Conservation (phyloP, 1,284 basidiomycete species). For the Fomitiporia mediterranea region DNA sequence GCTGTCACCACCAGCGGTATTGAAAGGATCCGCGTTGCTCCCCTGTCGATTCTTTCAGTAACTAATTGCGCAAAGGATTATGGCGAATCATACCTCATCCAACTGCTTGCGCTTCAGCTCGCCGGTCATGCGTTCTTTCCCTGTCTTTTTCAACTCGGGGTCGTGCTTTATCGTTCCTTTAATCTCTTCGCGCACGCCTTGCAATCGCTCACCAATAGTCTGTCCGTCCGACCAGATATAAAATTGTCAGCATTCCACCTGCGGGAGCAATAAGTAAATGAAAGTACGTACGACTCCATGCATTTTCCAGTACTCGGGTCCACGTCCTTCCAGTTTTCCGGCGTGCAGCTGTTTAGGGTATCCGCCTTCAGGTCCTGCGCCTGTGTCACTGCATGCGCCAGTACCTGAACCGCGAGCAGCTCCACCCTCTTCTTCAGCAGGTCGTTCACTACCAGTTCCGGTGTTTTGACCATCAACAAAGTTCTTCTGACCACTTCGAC, state of each 20-base stretch:
- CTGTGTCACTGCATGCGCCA: background rate
- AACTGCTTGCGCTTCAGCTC: slow-evolving; percentile 20
- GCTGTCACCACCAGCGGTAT: background rate
- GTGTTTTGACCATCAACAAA: background rate
- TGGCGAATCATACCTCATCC: slow-evolving; percentile 17
- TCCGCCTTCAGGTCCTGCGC: slow-evolving; percentile 13
- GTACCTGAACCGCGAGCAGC: background rate
- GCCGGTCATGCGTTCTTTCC: slow-evolving; percentile 21
- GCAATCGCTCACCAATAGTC: slow-evolving; percentile 19
- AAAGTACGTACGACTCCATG: slow-evolving; percentile 9
- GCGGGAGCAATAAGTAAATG: background rate
- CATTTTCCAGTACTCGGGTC: slow-evolving; percentile 24
- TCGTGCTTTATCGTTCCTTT: slow-evolving; percentile 19
- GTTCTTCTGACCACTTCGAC: background rate
- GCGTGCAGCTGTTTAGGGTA: slow-evolving; percentile 28
- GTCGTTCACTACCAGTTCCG: slow-evolving; percentile 3
- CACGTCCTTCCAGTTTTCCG: slow-evolving; percentile 26
- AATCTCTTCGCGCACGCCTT: slow-evolving; percentile 20
- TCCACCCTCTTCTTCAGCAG: slow-evolving; percentile 16
- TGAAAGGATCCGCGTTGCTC: background rate
- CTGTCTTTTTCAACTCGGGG: slow-evolving; percentile 15
- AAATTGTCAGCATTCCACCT: no score
- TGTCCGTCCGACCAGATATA: background rate
- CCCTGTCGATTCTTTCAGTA: background rate
- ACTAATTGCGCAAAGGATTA: background rate